Base-by-base conservation (phyloP, 208 protist species). In the Trichomonas gallinae region DNA sequence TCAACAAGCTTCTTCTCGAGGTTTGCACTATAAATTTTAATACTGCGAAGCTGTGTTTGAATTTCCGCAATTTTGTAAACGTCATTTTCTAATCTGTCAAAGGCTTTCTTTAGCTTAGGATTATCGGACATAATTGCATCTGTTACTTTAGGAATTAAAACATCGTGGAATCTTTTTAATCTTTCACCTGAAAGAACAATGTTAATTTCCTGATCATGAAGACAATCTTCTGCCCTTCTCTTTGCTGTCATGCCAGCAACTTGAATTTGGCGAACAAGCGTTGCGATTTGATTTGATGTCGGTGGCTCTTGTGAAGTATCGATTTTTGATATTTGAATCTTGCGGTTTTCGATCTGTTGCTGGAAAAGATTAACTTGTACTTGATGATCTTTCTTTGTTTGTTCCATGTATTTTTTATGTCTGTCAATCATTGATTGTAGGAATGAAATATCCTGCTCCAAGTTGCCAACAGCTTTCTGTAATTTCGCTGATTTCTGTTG, bases 371-470 rank as follows among this genome's bases (percentile, higher is more conserved):
- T 58, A 36, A 51, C 44, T 58, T 93, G 87, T 34, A 48, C 26
- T 58, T 93, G 15, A 42, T 93, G 87, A 26, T 93, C 87, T 51
- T 93, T 38, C 13, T 48, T 93, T 48, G 45, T n/a, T 34, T 51
- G 40, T 17, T 93, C n/a, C 31, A 93, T 42, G 17, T 93, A 93
- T 48, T 93, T 93, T 51, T 93, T 48, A 93, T 93, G 87, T n/a
- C 87, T 0, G 0, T 93, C 26, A 38, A 93, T 93, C 34, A 42
- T 42, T 51, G 15, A 23, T 51, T 93, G n/a, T 17, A 93, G 31
- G 46, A 51, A 93, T 38, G 8, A 10, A 9, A 93, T 93, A 51
- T 93, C 87, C 4, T 93, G 40, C 44, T 93, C 87, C 21, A 93
- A 48, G 4, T 34, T 38, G 26, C 13, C 17, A 34, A 93, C 34